Evolutionary conservation across 1,284 basidiomycete species (phyloP), one percentile per base, ranked within the genome.

Genomic region (Veloporphyrellus conicus): DNA sequence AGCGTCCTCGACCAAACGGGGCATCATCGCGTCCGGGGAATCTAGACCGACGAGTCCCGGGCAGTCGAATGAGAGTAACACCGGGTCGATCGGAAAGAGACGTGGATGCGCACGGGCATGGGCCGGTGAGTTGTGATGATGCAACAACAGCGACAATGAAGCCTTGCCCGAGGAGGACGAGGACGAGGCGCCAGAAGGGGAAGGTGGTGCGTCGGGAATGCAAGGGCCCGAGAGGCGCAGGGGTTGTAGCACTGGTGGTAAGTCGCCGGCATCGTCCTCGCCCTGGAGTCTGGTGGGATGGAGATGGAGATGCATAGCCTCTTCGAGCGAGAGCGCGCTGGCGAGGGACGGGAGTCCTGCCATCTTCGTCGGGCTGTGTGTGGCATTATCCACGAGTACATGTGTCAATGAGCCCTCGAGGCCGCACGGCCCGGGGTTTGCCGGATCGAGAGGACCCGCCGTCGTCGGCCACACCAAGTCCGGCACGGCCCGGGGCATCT

Each of bases 361-460:
- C 34, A 35, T 25, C 45, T 6, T 49, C 3, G 33, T 22, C 6
- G 54, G 32, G 36, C 38, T 49, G 14, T 11, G 32, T 33, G n/a
- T 33, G 4, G 15, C 12, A 15, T 14, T 8, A 12, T 4, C 8
- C 23, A 25, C 23, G 5, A 25, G 5, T 25, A 25, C 23, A 8
- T 33, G 15, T 33, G 3, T 10, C 10, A 29, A 29, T 29, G 28
- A 11, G 12, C 28, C 10, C 10, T 14, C 4, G 12, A 10, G 28
- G 4, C 56, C 44, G 20, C 42, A 50, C 7, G 55, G 57, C 8
- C 46, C 47, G 11, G 57, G 45, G 31, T 58, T 58, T 20, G 23
- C 48, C 8, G 48, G 57, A 49, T 62, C 60, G 43, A 65, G 64
- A 9, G 64, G 61, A 7, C 64, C 61, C 0, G 54, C 64, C 0